Evolutionary conservation across 805 yeast species (phyloP).

Genomic region (Yueomyces sp.): DNA sequence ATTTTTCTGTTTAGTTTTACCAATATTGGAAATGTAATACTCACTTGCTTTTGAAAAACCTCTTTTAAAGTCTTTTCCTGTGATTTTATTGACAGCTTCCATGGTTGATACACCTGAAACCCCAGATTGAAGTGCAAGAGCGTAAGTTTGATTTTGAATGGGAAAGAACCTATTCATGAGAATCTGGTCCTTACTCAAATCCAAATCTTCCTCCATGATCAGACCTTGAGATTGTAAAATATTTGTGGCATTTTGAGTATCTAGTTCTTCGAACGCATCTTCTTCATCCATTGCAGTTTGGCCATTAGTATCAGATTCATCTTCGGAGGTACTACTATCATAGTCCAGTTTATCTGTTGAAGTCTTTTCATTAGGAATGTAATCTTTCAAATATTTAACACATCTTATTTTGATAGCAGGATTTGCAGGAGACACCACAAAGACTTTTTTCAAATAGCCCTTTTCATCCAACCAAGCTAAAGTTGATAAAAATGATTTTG

Average conservation of each 20-base stretch:
- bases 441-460: conserved; percentile 36
- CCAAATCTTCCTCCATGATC: conserved; percentile 11
- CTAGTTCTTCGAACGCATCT: conserved; percentile 12
- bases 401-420: conserved; percentile 37
- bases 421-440: conserved; percentile 35
- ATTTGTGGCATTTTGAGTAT: conserved; percentile 15
- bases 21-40: conserved; percentile 29
- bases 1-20: conserved; percentile 16
- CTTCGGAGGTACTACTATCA: conserved; percentile 14
- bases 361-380: conserved; percentile 17
- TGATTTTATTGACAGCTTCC: conserved; percentile 34
- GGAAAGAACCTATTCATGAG: conserved; percentile 46
- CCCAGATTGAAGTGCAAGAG: conserved; percentile 29
- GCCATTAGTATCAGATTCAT: conserved; percentile 19
- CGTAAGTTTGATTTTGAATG: conserved; percentile 47
- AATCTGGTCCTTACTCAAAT: conserved; percentile 3
- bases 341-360: conserved; percentile 16
- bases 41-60: conserved; percentile 41
- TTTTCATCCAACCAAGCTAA: conserved; percentile 31
- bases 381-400: conserved; percentile 30
- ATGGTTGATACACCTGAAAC: conserved; percentile 46
- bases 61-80: conserved; percentile 43
- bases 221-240: conserved; percentile 16
- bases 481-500: conserved; percentile 36
- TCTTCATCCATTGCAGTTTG: conserved; percentile 20